A percentile compares a stretch with the other conserved stretches of the same genome.
These are phyloP conservation scores for Rhodotorula kratochvilovae DNA, from an alignment of 768 basidiomycete species.

Conservation along the genomic window DNA sequence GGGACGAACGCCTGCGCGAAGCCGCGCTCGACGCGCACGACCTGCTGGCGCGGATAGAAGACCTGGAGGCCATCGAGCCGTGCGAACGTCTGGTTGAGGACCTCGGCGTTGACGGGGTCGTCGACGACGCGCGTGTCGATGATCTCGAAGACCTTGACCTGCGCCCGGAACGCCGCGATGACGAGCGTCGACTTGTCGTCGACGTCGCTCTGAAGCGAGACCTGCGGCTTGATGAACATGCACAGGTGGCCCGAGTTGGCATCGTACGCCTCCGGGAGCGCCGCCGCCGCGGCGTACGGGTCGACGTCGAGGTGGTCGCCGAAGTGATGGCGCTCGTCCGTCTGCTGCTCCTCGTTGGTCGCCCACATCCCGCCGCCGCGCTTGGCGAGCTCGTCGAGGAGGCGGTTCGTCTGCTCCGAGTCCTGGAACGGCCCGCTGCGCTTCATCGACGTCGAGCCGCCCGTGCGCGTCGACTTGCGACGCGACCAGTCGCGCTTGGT, in stretches of 20 bases:
- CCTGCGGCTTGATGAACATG: constrained; percentile 83
- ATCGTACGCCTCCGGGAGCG: constrained; percentile 44
- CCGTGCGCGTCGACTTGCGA: constrained; percentile 7
- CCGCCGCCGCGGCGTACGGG: constrained; percentile 32
- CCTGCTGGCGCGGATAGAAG: constrained; percentile 61
- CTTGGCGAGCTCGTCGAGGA: constrained; percentile 34
- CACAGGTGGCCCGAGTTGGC: constrained; percentile 67
- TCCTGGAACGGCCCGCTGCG: constrained; percentile 12
- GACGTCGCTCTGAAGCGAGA: constrained; percentile 66
- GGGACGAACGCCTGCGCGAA: constrained; percentile 57
- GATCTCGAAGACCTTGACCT: constrained; percentile 70
- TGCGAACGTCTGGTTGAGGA: constrained; percentile 82
- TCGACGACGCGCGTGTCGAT: constrained; percentile 72
- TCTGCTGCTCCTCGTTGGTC: constrained; percentile 10
- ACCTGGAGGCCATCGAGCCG: constrained; percentile 75
- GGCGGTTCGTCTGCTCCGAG: constrained; percentile 23
- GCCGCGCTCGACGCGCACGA: neutral
- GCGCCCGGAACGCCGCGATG: constrained; percentile 71
- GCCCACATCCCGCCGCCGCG: constrained; percentile 8
- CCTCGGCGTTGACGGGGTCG: constrained; percentile 76
- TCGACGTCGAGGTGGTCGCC: constrained; percentile 38
- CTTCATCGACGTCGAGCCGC: constrained; percentile 10
- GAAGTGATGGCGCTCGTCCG: neutral
- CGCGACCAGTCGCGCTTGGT: neutral
- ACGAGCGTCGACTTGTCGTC: constrained; percentile 59